Percentiles rank a stretch among this genome's conserved stretches.
These are phyloP conservation scores for Eragrostis curvula DNA, from an alignment of 176 grass and related monocot genomes.

Conservation along the genomic window DNA sequence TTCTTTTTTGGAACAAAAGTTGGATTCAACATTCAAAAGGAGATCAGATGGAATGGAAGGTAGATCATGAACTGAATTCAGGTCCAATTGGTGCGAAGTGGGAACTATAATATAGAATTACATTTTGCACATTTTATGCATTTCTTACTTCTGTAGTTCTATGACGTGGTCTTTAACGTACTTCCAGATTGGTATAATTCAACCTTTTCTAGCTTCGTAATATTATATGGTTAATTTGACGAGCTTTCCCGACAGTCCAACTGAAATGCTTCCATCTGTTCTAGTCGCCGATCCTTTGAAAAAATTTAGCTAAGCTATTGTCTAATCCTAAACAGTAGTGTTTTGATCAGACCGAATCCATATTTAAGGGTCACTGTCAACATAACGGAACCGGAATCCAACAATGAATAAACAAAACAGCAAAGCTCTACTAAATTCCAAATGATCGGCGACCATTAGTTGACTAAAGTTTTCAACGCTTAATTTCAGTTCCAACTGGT, in stretches of 20 bases:
- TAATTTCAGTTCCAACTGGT: not conserved
- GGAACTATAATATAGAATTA: not conserved
- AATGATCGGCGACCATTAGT: not conserved
- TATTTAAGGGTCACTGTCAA: slow-evolving; percentile 1
- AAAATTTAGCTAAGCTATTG: not conserved
- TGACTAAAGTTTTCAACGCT: not conserved
- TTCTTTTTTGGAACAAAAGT: not conserved
- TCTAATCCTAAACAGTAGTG: not conserved
- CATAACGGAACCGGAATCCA: not conserved
- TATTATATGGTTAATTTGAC: slow-evolving; percentile 10
- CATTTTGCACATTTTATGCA: too few relatives aligned
- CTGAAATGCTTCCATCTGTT: slow-evolving; percentile 23
- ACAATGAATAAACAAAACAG: not conserved
- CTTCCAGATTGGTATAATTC: too few relatives aligned
- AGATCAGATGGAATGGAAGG: not conserved
- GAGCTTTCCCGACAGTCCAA: slow-evolving; percentile 14
- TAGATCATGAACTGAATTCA: not conserved
- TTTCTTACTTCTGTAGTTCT: not conserved
- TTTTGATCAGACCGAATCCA: slow-evolving; percentile 7
- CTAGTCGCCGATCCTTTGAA: not conserved
- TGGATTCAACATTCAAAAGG: slow-evolving; percentile 23
- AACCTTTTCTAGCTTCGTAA: too few relatives aligned
- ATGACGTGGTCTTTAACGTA: too few relatives aligned
- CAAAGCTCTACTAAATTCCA: not conserved
- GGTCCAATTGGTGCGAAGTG: not conserved